Evolutionary conservation across 805 yeast species (phyloP), one percentile per base, ranked within the genome.

Genomic region (Lachancea meyersii): DNA sequence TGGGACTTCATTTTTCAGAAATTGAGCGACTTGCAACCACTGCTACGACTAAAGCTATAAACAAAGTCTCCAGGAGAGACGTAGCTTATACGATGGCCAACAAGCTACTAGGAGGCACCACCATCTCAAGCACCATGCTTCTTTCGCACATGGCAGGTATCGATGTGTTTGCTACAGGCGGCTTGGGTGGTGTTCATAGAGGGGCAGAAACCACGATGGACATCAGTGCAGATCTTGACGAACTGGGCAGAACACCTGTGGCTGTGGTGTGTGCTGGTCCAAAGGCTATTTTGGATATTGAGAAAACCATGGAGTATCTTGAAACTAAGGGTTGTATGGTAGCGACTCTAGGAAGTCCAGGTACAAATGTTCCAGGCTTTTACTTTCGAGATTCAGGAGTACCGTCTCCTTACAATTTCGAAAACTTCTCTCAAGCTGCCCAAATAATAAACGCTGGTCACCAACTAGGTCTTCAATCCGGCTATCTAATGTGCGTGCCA

Each of bases 251-350:
- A 44, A 88, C 95, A 0, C 86, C 89, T 0, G 87, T 87, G 1
- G 79, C 87, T 0, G 96, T 87, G n/a, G 89, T 87, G 8, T 87
- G 96, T 58, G 80, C 95, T 6, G 96, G 96, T 0, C 95, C 96
- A 1, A 87, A 87, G 58, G 79, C 88, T 30, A 86, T 87, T 40
- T 66, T 87, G 43, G 96, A 87, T 54, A 81, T 88, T 42, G 78
- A 73, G 8, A 71, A 82, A 48, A 88, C 96, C 0, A 70, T 86
- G 73, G 96, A 87, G 60, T 86, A 81, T 55, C 68, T 87, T 41
- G 96, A 87, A 60, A 87, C 96, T 0, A 88, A 86, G 62, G 96
- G 96, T 11, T 95, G 87, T 1, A 82, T 82, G 52, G 95, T 87
- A 7, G 75, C 82, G 4, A 87, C 96, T 0, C 64, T 63, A 46